These are phyloP conservation scores for Moniliophthora roreri DNA, from an alignment of 1,284 basidiomycete genomes.

Conservation along the genomic window DNA sequence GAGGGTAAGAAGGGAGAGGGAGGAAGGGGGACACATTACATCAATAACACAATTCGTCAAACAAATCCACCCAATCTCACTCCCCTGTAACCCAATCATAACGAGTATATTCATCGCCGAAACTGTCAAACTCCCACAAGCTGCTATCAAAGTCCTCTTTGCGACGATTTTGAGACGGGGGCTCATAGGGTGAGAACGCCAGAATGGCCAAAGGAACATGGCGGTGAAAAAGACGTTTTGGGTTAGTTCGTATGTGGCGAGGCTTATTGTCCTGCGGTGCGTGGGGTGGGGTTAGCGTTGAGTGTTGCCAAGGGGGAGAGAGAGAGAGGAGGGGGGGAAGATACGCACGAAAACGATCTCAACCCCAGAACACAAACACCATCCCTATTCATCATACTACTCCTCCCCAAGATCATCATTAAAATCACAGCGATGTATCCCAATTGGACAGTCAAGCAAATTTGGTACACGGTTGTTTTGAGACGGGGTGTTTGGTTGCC, in stretches of 20 bases:
- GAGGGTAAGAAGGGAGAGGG: slow-evolving; percentile 7
- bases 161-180: slow-evolving; percentile 8
- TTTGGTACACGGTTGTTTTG: slow-evolving; percentile 6
- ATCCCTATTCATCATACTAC: slow-evolving; percentile 4
- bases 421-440: slow-evolving; percentile 8
- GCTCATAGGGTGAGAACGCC: slow-evolving; percentile 9
- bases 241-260: slow-evolving; percentile 10
- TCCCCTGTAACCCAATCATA: slow-evolving; percentile 6
- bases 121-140: slow-evolving; percentile 10
- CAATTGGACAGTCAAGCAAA: slow-evolving; percentile 7
- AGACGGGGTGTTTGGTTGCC: slow-evolving; percentile 13
- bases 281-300: no score
- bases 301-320: no score
- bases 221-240: slow-evolving; percentile 12
- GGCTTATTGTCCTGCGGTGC: slow-evolving; percentile 8
- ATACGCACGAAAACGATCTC: slow-evolving; percentile 6
- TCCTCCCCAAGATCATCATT: slow-evolving; percentile 10
- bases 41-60: slow-evolving; percentile 13
- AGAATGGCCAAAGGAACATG: slow-evolving; percentile 15
- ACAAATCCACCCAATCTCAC: slow-evolving; percentile 13
- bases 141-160: slow-evolving; percentile 11
- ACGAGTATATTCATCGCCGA: slow-evolving; percentile 12
- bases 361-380: slow-evolving; percentile 13
- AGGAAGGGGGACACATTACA: background rate
- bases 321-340: background rate